Evolutionary conservation across 169 alveolate species (phyloP), one percentile per base, ranked within the genome.

Genomic region (Eimeria maxima): DNA sequence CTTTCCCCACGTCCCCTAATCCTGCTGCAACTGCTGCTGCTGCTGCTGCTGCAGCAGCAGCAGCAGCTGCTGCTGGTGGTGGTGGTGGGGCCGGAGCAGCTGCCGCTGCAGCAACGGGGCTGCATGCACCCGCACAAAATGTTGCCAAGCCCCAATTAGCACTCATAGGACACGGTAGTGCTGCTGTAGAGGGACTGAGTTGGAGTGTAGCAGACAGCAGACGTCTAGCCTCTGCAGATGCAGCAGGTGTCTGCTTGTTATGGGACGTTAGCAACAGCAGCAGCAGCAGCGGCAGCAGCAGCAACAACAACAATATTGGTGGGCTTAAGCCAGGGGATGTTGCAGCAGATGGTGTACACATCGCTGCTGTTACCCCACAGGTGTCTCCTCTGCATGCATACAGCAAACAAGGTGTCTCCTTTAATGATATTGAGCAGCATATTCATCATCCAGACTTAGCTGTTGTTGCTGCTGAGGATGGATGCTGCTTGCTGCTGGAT

Each of bases 121-220:
- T 13, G 60, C 60, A 53, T 53, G 60, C 60, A 53, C 13, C 60
- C 18, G 6, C 29, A 22, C 76, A 38, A 24, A 45, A 50, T 29
- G 67, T 90, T 16, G 95, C 95, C 8, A 90, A 90, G 81, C 95
- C 95, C 27, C 95, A 90, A 73, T 14, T 90, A 55, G 88, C 84
- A 6, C 95, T 90, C 11, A 38, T 73, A 47, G 88, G 78, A 47
- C 95, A 71, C n/a, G 89, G 87, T 0, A 20, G 24, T n/a, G 53
- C 90, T 24, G 14, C 90, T 53, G 95, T 38, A 3, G 88, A 90
- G 67, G 95, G 88, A 5, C 78, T 78, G n/a, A 71, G 80, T 14
- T 90, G 95, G 95, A 73, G 73, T 45, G 74, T 80, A 27, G 95
- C 87, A n/a, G 90, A 73, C 22, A 65, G 33, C 45, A 65, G 80